Conservation (phyloP, 83 land plant genomes). For the Picea engelmannii region DNA sequence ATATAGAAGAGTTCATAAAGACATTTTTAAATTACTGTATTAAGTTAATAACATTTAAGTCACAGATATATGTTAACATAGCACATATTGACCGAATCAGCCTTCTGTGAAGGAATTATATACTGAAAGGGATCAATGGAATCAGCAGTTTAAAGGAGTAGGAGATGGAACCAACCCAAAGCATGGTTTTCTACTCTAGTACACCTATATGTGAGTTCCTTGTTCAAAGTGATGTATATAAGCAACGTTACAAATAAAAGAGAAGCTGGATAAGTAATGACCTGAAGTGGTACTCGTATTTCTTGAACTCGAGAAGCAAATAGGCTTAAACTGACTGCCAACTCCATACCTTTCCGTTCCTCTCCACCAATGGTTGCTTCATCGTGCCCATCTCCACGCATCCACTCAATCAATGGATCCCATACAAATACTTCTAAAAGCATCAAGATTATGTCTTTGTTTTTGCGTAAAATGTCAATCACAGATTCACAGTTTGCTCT, state of each 20-base stretch:
- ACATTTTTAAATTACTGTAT: background rate
- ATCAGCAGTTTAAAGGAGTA: background rate
- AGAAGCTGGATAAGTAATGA: slow-evolving; percentile 16
- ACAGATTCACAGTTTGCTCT: slow-evolving; percentile 92
- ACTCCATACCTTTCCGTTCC: slow-evolving; percentile 97
- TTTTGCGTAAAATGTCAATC: slow-evolving; percentile 71
- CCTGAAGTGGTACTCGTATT: slow-evolving; percentile 95
- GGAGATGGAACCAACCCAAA: background rate
- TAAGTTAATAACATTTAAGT: background rate
- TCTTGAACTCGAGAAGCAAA: slow-evolving; percentile 97
- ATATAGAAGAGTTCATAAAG: background rate
- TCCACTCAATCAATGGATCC: no score
- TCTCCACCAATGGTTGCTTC: slow-evolving; percentile 96
- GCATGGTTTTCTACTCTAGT: background rate
- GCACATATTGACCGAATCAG: background rate
- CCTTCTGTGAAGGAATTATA: background rate
- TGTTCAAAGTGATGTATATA: background rate
- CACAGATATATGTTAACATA: background rate
- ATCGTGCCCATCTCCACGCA: no score
- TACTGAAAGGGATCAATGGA: background rate
- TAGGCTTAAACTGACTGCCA: slow-evolving; percentile 94
- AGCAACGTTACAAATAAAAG: background rate
- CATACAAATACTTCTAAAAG: slow-evolving; percentile 94
- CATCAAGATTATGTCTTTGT: slow-evolving; percentile 92
- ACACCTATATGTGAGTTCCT: background rate